Evolutionary conservation across 768 basidiomycete genomes (phyloP), one percentile per base, ranked within the genome.

Genomic region (Crucibulum laeve): DNA sequence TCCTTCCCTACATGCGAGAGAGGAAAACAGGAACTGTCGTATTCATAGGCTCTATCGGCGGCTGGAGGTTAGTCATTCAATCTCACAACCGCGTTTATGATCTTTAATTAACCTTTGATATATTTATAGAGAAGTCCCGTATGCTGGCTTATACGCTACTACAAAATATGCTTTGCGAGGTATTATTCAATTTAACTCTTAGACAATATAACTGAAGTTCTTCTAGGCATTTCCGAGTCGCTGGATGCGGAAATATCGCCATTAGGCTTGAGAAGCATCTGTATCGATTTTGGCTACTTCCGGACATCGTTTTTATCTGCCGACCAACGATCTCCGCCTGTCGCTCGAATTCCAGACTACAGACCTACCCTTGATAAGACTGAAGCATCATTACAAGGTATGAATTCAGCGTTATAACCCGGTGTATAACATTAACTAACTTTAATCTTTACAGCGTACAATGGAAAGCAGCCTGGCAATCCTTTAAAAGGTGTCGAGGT

Each of bases 81-180:
- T n/a, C n/a, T n/a, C n/a, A n/a, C n/a, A n/a, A n/a, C n/a, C n/a
- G n/a, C n/a, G n/a, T n/a, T n/a, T n/a, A n/a, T n/a, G n/a, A n/a
- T n/a, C n/a, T n/a, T n/a, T n/a, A n/a, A n/a, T n/a, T n/a, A n/a
- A n/a, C n/a, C n/a, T n/a, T n/a, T n/a, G n/a, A n/a, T n/a, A n/a
- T n/a, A n/a, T n/a, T n/a, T n/a, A 32, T 39, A 60, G 64, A 50
- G 41, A 57, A 42, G 43, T 65, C 42, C 60, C 60, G 18, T 59
- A 64, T 51, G 53, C 50, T 45, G 62, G 67, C 1, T 42, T 74
- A 3, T 75, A 74, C 49, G 46, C 47, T 17, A 50, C 68, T 0
- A 70, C 69, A 0, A 76, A 75, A 53, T 64, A 52, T 47, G 63
- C 68, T 8, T 44, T 73, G n/a, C 51, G 63, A 42, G 60, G 61